These are phyloP conservation scores for Gracilaria gracilis DNA, from an alignment of 23 red algal genomes.

Conservation along the genomic window DNA sequence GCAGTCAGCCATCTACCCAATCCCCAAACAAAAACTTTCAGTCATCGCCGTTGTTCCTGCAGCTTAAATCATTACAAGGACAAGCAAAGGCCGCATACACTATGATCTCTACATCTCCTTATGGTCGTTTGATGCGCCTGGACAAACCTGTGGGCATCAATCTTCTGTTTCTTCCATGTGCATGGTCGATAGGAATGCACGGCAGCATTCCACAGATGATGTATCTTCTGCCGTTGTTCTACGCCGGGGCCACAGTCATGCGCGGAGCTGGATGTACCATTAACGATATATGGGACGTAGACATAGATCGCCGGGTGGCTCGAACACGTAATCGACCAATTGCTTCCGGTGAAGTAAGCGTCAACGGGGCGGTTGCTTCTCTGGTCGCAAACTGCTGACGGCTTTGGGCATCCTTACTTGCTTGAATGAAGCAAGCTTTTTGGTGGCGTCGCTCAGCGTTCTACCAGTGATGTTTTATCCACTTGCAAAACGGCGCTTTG, in stretches of 20 bases:
- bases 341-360: slow-evolving; percentile 73
- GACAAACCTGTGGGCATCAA: slow-evolving; percentile 87
- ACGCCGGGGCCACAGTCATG: slow-evolving; percentile 79
- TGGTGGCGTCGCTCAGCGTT: slow-evolving; percentile 46
- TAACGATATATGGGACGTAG: slow-evolving; percentile 94
- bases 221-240: slow-evolving; percentile 64
- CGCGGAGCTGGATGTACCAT: slow-evolving; percentile 96
- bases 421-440: slow-evolving; percentile 66
- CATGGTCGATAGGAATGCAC: slow-evolving; percentile 79
- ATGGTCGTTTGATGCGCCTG: slow-evolving; percentile 79
- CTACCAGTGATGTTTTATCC: slow-evolving; percentile 84
- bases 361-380: slow-evolving; percentile 49
- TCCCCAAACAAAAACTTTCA: not conserved
- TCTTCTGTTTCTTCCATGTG: slow-evolving; percentile 81
- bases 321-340: slow-evolving; percentile 82
- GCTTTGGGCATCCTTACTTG: slow-evolving; percentile 74
- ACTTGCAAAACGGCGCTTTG: slow-evolving; percentile 82
- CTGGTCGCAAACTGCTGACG: slow-evolving; percentile 59
- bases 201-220: slow-evolving; percentile 10
- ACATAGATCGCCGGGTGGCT: slow-evolving; percentile 77
- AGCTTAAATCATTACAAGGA: slow-evolving; percentile 1
- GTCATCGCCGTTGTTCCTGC: not conserved
- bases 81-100: slow-evolving; percentile 11
- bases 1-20: not conserved
- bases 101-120: slow-evolving; percentile 38